These are phyloP conservation scores for Crucibulum laeve DNA, from an alignment of 768 basidiomycete genomes.

Conservation along the genomic window DNA sequence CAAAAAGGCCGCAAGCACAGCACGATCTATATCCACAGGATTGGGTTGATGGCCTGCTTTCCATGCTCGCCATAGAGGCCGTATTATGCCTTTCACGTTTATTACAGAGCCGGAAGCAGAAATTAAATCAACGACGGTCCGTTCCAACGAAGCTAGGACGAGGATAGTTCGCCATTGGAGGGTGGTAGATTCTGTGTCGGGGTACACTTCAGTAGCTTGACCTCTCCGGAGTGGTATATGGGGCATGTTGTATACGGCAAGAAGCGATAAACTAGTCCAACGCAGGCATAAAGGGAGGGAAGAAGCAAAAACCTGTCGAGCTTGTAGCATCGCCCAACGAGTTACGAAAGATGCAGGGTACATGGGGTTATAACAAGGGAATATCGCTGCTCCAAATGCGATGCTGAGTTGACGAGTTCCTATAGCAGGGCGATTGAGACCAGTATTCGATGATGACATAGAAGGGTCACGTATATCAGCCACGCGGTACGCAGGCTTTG, in stretches of 20 bases:
- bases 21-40: slow-evolving; percentile 25
- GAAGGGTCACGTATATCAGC: not conserved
- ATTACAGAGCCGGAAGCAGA: not conserved
- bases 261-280: slow-evolving; percentile 38
- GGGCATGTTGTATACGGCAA: slow-evolving; percentile 25
- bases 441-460: not conserved
- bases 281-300: slow-evolving; percentile 22
- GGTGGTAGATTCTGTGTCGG: not conserved
- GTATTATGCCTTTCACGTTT: slow-evolving; percentile 20
- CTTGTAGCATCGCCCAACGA: slow-evolving; percentile 22
- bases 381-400: slow-evolving; percentile 18
- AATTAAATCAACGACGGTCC: slow-evolving; percentile 9
- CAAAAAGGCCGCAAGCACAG: slow-evolving; percentile 39
- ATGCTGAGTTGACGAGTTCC: slow-evolving; percentile 10
- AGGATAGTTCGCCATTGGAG: slow-evolving; percentile 38
- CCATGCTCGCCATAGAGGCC: slow-evolving; percentile 41
- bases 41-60: slow-evolving; percentile 8
- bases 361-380: slow-evolving; percentile 15
- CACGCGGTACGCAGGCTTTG: not conserved
- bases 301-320: slow-evolving; percentile 23
- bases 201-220: not conserved
- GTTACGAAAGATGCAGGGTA: slow-evolving; percentile 7
- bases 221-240: not conserved
- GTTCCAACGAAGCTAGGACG: slow-evolving; percentile 33
- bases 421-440: no score